Conservation (phyloP, 164 flowering plant genomes). For the Magnolia officinalis region DNA sequence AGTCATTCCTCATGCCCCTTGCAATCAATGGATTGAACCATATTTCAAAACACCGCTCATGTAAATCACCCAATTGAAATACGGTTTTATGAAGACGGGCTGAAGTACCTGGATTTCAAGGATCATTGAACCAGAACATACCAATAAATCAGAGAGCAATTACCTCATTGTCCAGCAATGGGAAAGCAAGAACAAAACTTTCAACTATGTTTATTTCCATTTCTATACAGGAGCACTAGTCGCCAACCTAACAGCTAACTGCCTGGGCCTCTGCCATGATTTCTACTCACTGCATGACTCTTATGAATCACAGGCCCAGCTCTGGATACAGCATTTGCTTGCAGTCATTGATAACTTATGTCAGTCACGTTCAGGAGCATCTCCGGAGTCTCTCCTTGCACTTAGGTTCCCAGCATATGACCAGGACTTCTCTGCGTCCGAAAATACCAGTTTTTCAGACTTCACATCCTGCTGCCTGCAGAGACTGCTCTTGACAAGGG, state of each 20-base stretch:
- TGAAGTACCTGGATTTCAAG: too few species aligned
- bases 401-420: conserved; percentile 28
- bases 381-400: conserved; percentile 24
- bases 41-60: too few species aligned
- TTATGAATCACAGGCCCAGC: not conserved
- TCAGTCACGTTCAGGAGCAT: conserved; percentile 28
- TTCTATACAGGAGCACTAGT: not conserved
- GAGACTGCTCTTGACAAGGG: conserved; percentile 8
- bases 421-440: conserved; percentile 26
- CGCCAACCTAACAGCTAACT: not conserved
- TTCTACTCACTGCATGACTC: not conserved
- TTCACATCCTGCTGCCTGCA: conserved; percentile 16
- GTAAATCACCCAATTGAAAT: too few species aligned
- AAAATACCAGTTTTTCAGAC: conserved; percentile 19
- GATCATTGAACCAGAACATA: too few species aligned
- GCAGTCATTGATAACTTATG: not conserved
- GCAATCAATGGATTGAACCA: too few species aligned
- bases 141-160: too few species aligned
- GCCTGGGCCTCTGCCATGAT: not conserved
- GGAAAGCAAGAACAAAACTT: too few species aligned
- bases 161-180: too few species aligned
- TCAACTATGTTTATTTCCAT: not conserved
- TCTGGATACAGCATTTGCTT: not conserved
- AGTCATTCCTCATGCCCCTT: too few species aligned
- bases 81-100: too few species aligned